Percentiles rank a stretch among this genome's conserved stretches.
These are phyloP conservation scores for Colletotrichum siamense DNA, from an alignment of 2,329 filamentous ascomycete species.

Conservation along the genomic window DNA sequence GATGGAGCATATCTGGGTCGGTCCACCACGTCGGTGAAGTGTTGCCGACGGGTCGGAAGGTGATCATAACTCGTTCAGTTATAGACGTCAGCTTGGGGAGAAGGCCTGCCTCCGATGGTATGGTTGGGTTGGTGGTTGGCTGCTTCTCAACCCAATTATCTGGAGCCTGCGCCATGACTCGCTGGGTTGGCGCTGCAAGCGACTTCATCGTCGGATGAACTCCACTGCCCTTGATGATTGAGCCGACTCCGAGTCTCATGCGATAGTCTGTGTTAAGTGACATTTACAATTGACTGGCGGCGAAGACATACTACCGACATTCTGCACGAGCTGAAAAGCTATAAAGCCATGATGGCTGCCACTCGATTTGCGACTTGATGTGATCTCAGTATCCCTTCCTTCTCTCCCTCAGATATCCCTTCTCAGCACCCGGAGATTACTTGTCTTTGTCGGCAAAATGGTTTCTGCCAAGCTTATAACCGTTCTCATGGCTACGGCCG, in stretches of 20 bases:
- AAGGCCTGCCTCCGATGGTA: neutral
- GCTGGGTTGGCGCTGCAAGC: neutral
- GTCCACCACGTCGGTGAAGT: neutral
- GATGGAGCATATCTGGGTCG: neutral
- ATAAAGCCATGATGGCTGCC: neutral
- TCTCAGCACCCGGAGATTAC: neutral
- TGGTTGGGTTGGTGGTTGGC: neutral
- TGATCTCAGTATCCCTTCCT: neutral
- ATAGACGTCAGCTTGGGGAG: neutral
- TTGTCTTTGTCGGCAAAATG: neutral
- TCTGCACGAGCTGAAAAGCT: rapidly evolving
- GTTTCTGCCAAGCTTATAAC: neutral
- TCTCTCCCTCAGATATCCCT: neutral
- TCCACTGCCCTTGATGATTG: neutral
- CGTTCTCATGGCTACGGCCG: neutral
- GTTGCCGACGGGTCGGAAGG: neutral
- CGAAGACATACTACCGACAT: neutral
- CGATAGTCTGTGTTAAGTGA: neutral
- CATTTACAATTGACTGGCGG: rapidly evolving
- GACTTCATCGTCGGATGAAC: neutral
- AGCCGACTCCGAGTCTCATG: neutral
- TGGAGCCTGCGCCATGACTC: neutral
- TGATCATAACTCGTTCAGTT: neutral
- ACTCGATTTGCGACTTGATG: neutral
- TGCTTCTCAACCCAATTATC: neutral